Evolutionary conservation across 768 basidiomycete species (phyloP), one percentile per base, ranked within the genome.

Genomic region (Naganishia kalamii): DNA sequence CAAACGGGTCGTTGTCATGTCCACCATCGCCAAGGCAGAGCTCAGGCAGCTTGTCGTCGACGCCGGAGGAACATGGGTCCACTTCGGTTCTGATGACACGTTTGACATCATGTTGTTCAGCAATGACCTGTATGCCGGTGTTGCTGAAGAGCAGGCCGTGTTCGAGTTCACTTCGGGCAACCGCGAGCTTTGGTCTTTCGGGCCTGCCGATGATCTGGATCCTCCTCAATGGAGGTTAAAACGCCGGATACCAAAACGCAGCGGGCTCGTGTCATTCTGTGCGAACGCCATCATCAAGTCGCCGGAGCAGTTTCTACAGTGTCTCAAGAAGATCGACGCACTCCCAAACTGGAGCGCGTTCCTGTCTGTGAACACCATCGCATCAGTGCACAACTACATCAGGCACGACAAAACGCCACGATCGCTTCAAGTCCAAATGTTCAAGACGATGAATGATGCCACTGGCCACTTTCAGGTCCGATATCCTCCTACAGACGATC

Each of bases 401-500:
- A 57, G 27, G 37, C 19, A 32, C 19, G 19, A 12, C 8, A 40
- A 2, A 13, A 57, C 54, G 54, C 54, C 54, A 23, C 54, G 40
- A 17, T 40, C 54, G 37, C 32, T 37, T 35, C n/a, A 27, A 10
- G 17, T 57, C 54, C 37, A 41, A 33, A 40, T 57, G 54, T 57
- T 40, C 21, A 57, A 21, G 19, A 41, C 54, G 21, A 57, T 57
- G 54, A 57, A 57, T 27, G 54, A 57, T 27, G 54, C 54, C 21
- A 57, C 54, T 3, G 54, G 54, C 1, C 27, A 37, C 10, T 57
- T 57, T 23, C 19, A 57, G 32, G 54, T 57, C 13, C 35, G 54
- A 27, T 57, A 57, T 33, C 54, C 54, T 37, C 21, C 21, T 6
- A 57, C 54, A 11, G 54, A 57, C 54, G n/a, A 37, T 15, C 3